Percentiles rank a stretch among this genome's conserved stretches.
Conservation (phyloP, 164 flowering plant genomes). For the Vitis cinerea region DNA sequence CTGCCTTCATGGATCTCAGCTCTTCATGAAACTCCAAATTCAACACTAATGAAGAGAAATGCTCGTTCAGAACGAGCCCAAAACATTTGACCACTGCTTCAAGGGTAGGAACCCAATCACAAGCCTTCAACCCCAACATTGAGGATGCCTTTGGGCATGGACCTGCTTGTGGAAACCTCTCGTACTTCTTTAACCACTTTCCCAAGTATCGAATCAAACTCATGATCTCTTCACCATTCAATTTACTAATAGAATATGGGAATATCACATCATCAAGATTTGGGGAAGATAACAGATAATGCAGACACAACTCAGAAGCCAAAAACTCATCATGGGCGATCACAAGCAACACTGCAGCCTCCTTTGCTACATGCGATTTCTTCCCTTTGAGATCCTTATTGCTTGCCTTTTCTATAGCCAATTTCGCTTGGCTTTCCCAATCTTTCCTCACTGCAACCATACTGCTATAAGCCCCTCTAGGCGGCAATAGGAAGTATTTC, state of each 20-base stretch:
- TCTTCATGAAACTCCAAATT: slow-evolving; percentile 65
- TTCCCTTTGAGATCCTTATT: slow-evolving; percentile 22
- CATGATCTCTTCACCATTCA: slow-evolving; percentile 58
- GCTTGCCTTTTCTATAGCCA: slow-evolving; percentile 46
- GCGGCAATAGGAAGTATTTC: slow-evolving; percentile 61
- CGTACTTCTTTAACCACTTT: slow-evolving; percentile 88
- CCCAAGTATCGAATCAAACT: slow-evolving; percentile 60
- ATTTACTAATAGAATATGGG: slow-evolving; percentile 51
- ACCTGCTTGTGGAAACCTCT: slow-evolving; percentile 73
- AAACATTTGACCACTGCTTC: slow-evolving; percentile 52
- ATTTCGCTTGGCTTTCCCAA: slow-evolving; percentile 72
- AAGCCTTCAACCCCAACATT: slow-evolving; percentile 45
- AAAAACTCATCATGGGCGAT: slow-evolving; percentile 79
- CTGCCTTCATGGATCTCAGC: slow-evolving; percentile 48
- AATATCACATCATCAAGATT: slow-evolving; percentile 58
- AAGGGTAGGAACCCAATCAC: slow-evolving; percentile 76
- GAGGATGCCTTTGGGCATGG: slow-evolving; percentile 51
- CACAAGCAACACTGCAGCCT: slow-evolving; percentile 68
- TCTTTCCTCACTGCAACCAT: slow-evolving; percentile 51
- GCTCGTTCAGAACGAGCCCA: slow-evolving; percentile 73
- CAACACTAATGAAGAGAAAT: slow-evolving; percentile 70
- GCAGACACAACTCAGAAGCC: slow-evolving; percentile 69
- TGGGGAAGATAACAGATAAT: slow-evolving; percentile 58
- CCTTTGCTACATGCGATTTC: slow-evolving; percentile 39
- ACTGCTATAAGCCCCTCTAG: slow-evolving; percentile 26